Evolutionary conservation across 2,329 filamentous ascomycete species (phyloP).

Genomic region (Leptographium galeiforme): DNA sequence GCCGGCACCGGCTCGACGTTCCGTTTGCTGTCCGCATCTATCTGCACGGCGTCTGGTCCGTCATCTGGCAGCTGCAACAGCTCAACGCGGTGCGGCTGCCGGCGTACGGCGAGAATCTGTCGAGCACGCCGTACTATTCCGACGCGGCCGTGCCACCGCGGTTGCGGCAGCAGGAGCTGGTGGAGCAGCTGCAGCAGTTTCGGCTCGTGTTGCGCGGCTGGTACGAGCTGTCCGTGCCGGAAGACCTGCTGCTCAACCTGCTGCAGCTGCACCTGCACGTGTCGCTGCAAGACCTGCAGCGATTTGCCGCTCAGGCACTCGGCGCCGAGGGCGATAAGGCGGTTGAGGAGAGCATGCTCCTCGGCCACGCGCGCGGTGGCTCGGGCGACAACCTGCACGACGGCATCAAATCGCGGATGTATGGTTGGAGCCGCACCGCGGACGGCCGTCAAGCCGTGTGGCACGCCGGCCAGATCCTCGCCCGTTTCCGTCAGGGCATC

Average conservation of each 20-base stretch:
- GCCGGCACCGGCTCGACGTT: constrained; percentile 38
- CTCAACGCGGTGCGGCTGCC: constrained; percentile 31
- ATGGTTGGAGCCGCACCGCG: constrained; percentile 43
- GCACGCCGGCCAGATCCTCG: not conserved
- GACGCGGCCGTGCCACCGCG: constrained; percentile 26
- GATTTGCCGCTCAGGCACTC: constrained; percentile 45
- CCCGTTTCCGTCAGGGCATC: constrained; percentile 18
- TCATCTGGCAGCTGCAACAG: constrained; percentile 54
- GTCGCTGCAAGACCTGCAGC: constrained; percentile 49
- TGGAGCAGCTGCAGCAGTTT: constrained; percentile 38
- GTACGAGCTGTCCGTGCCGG: constrained; percentile 29
- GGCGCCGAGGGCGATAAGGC: constrained; percentile 18
- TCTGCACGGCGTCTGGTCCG: constrained; percentile 50
- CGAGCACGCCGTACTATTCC: not conserved
- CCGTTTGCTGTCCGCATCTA: constrained; percentile 45
- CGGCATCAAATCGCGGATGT: not conserved
- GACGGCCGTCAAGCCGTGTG: not conserved
- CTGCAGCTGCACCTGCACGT: constrained; percentile 51
- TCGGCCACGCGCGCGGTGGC: not conserved
- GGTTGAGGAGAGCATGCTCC: not conserved
- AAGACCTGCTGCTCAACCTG: constrained; percentile 34
- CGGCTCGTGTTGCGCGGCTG: constrained; percentile 28
- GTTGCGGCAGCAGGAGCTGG: constrained; percentile 48
- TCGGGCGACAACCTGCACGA: not conserved
- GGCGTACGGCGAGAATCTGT: not conserved